These are phyloP conservation scores for Phyllosticta paracitricarpa DNA, from an alignment of 2,329 filamentous ascomycete genomes.

Conservation along the genomic window DNA sequence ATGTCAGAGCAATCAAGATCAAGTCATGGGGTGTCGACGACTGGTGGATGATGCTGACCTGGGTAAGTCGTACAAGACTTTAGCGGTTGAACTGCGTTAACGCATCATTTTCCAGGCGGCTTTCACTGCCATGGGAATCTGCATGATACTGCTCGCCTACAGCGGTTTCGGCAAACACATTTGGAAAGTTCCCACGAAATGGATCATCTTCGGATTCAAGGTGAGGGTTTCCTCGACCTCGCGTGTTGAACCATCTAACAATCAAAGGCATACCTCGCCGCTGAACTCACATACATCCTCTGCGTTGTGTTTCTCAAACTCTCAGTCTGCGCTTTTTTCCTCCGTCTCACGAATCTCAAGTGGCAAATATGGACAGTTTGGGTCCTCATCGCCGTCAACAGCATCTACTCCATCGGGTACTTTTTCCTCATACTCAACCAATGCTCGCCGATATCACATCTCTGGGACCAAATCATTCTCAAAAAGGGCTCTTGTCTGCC, in stretches of 20 bases:
- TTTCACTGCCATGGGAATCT: neutral
- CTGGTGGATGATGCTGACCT: neutral
- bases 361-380: constrained; percentile 1
- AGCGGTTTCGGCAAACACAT: constrained; percentile 4
- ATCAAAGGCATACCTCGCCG: neutral
- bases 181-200: neutral
- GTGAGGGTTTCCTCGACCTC: neutral
- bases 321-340: neutral
- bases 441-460: neutral
- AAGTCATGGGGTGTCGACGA: constrained; percentile 1
- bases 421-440: constrained; percentile 3
- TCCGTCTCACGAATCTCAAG: neutral
- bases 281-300: constrained; percentile 2
- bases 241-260: neutral
- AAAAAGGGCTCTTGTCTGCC: constrained; percentile 1
- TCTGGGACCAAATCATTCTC: neutral
- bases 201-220: constrained; percentile 1
- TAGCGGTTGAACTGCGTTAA: neutral
- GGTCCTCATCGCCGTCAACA: neutral
- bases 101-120: neutral
- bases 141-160: neutral
- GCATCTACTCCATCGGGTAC: neutral
- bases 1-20: neutral
- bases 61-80: neutral
- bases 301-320: constrained; percentile 2